Evolutionary conservation across 768 basidiomycete genomes (phyloP).

Genomic region (Neoboletus brunneissimus): DNA sequence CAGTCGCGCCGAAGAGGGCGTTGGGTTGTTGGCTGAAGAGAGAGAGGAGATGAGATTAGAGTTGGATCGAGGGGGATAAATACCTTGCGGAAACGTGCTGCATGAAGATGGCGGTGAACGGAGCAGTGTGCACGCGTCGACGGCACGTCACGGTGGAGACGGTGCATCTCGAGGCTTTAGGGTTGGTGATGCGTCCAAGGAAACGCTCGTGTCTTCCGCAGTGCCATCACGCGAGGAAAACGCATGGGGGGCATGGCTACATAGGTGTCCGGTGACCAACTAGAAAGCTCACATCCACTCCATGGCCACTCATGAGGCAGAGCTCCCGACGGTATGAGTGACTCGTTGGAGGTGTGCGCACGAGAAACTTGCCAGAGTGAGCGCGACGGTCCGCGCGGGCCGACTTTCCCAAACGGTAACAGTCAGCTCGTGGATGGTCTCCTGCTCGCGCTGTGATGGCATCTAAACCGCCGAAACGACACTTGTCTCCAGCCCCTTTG

Average conservation of each 20-base stretch:
- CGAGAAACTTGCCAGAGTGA: too few relatives aligned
- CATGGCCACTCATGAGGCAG: too few relatives aligned
- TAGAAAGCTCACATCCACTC: too few relatives aligned
- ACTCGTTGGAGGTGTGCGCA: too few relatives aligned
- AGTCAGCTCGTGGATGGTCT: not conserved
- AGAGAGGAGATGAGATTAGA: not conserved
- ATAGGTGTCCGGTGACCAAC: too few relatives aligned
- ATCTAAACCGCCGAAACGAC: constrained; percentile 40
- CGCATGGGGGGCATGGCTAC: not conserved
- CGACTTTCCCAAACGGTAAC: constrained; percentile 9
- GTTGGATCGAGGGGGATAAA: not conserved
- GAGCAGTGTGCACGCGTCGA: not conserved
- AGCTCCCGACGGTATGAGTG: too few relatives aligned
- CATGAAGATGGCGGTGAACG: not conserved
- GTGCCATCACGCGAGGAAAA: not conserved
- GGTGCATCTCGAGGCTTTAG: not conserved
- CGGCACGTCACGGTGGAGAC: not conserved
- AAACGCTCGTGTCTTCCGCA: not conserved
- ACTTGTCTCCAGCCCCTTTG: constrained; percentile 45
- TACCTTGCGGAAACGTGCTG: constrained; percentile 1
- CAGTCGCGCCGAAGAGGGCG: not conserved
- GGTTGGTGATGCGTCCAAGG: not conserved
- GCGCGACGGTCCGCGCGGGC: not conserved
- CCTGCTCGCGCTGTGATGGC: constrained; percentile 33
- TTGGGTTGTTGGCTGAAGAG: not conserved